A percentile compares a stretch with the other conserved stretches of the same genome.
These are phyloP conservation scores for Babesia gibsoni DNA, from an alignment of 169 alveolate genomes.

Conservation along the genomic window DNA sequence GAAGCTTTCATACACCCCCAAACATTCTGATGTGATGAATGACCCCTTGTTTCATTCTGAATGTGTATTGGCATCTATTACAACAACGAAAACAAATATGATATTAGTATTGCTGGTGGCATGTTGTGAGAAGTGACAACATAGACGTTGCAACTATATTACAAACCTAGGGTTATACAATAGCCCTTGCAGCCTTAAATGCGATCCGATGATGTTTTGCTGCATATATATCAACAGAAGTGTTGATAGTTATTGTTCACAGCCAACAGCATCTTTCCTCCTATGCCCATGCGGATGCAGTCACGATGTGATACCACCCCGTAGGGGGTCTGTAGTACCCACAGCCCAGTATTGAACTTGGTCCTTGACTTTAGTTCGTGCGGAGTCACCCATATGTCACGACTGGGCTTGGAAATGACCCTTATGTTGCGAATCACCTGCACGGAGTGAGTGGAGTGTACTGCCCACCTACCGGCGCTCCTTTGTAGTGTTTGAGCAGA, in stretches of 20 bases:
- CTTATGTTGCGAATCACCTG: conserved; percentile 82
- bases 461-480: conserved; percentile 63
- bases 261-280: conserved; percentile 87
- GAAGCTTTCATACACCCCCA: too few species aligned
- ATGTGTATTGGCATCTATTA: too few species aligned
- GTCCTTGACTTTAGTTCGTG: conserved; percentile 85
- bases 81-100: too few species aligned
- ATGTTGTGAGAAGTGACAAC: too few species aligned
- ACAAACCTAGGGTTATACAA: too few species aligned
- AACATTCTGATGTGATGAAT: too few species aligned
- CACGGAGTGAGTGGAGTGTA: background rate
- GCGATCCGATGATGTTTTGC: too few species aligned
- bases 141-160: too few species aligned
- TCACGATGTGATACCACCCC: conserved; percentile 85
- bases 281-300: conserved; percentile 86
- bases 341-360: conserved; percentile 83
- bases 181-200: too few species aligned
- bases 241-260: conserved; percentile 85
- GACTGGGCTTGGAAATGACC: conserved; percentile 86
- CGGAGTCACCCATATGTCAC: conserved; percentile 89
- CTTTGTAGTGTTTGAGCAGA: conserved; percentile 83
- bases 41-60: too few species aligned
- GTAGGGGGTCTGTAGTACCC: conserved; percentile 85
- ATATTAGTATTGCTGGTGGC: too few species aligned
- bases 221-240: conserved; percentile 80